A percentile compares a stretch with the other conserved stretches of the same genome.
Evolutionary conservation across 495 filamentous ascomycete species (phyloP).

Genomic region (Letharia lupina): DNA sequence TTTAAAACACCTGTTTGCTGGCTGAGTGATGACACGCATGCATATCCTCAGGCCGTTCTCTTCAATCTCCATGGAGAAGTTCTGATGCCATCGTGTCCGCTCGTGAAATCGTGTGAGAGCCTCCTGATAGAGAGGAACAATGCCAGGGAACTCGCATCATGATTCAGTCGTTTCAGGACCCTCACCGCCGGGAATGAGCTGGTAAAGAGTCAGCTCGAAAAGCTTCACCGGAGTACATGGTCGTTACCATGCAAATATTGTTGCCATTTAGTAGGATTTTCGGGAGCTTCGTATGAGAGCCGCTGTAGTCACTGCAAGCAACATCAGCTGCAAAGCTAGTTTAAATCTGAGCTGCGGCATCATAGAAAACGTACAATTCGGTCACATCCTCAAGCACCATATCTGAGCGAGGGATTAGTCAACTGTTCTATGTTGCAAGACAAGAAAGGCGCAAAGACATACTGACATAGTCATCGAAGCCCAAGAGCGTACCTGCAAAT

Average conservation of each 20-base stretch:
- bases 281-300: slow-evolving; percentile 72
- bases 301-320: slow-evolving; percentile 71
- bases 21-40: background rate
- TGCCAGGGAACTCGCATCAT: slow-evolving; percentile 1
- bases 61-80: background rate
- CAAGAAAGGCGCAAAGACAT: slow-evolving; percentile 41
- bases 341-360: background rate
- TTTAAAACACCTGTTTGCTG: background rate
- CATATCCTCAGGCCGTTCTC: background rate
- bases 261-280: slow-evolving; percentile 98
- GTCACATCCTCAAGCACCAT: slow-evolving; percentile 98
- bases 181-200: slow-evolving; percentile 87
- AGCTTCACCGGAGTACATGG: background rate
- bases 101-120: background rate
- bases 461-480: slow-evolving; percentile 99
- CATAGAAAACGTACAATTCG: slow-evolving; percentile 66
- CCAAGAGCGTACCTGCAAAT: slow-evolving; percentile 85
- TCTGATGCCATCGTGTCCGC: background rate
- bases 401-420: slow-evolving; percentile 45
- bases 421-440: background rate
- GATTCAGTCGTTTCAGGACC: slow-evolving; percentile 46
- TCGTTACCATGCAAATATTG: slow-evolving; percentile 92
- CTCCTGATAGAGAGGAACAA: background rate
- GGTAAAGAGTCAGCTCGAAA: background rate
- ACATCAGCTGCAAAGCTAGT: slow-evolving; percentile 1